These are phyloP conservation scores for Aspergillus carlsbadensis DNA, from an alignment of 495 filamentous ascomycete species.

Conservation along the genomic window DNA sequence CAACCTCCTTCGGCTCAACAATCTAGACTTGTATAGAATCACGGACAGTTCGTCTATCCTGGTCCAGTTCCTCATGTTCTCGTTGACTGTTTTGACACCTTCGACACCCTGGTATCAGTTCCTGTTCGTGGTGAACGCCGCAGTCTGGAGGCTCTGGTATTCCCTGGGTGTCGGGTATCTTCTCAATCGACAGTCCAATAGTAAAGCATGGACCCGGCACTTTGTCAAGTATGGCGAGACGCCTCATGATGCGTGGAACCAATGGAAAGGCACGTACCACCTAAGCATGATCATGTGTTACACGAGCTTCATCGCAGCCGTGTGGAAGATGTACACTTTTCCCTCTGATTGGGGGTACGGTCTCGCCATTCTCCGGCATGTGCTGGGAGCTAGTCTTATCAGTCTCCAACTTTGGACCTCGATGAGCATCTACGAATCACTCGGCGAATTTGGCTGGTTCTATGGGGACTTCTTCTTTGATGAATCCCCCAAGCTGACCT, in stretches of 20 bases:
- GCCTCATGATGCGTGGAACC: constrained; percentile 87
- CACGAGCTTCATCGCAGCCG: constrained; percentile 81
- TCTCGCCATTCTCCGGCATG: constrained; percentile 79
- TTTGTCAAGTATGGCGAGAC: constrained; percentile 96
- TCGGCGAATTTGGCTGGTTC: constrained; percentile 99
- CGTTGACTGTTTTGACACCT: constrained; percentile 72
- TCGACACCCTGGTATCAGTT: constrained; percentile 69
- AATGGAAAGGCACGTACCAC: constrained; percentile 97
- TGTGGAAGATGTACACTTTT: constrained; percentile 92
- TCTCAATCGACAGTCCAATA: constrained; percentile 78
- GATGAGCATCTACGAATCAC: constrained; percentile 89
- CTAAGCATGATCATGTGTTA: constrained; percentile 88
- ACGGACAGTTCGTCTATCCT: constrained; percentile 80
- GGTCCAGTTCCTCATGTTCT: constrained; percentile 68
- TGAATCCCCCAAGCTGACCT: constrained; percentile 80
- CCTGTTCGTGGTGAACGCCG: constrained; percentile 77
- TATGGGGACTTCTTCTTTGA: constrained; percentile 97
- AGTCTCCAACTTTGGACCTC: constrained; percentile 91
- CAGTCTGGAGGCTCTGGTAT: constrained; percentile 88
- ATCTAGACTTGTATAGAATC: constrained; percentile 82
- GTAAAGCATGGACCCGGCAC: constrained; percentile 92
- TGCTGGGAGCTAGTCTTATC: constrained; percentile 76
- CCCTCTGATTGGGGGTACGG: constrained; percentile 84
- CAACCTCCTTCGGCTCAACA: constrained; percentile 75
- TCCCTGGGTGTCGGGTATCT: constrained; percentile 84